phyloP scores from a whole-genome alignment of 2,329 filamentous ascomycete species.

The Xylariaceae sp. region DNA sequence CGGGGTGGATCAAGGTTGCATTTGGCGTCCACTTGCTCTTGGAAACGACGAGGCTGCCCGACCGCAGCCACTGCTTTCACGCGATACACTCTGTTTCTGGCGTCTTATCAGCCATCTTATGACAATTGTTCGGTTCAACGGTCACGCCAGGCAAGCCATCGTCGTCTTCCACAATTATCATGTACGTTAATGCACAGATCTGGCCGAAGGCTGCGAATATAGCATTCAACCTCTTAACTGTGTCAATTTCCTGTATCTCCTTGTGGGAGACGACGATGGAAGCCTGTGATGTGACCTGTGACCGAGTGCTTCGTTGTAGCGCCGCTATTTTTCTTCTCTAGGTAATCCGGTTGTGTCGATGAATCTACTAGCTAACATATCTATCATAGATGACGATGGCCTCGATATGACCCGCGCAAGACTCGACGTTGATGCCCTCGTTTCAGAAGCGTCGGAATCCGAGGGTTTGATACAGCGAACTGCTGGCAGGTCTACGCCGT shows the following conservation, averaged over 20 bases:
- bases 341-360: slow-evolving; percentile 26
- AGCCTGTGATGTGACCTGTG: slow-evolving; percentile 50
- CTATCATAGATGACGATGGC: slow-evolving; percentile 59
- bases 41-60: slow-evolving; percentile 34
- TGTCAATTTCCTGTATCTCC: slow-evolving; percentile 38
- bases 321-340: slow-evolving; percentile 25
- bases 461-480: too few species aligned
- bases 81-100: slow-evolving; percentile 30
- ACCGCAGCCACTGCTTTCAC: slow-evolving; percentile 29
- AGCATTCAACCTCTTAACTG: slow-evolving; percentile 43
- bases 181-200: slow-evolving; percentile 63
- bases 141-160: slow-evolving; percentile 64
- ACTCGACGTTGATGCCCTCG: slow-evolving; percentile 65
- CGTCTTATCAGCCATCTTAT: slow-evolving; percentile 23
- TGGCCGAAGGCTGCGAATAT: slow-evolving; percentile 48
- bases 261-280: slow-evolving; percentile 62
- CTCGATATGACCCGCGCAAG: slow-evolving; percentile 59
- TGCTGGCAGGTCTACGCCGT: slow-evolving; percentile 30
- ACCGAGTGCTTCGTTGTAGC: too few species aligned
- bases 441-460: slow-evolving; percentile 49
- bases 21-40: slow-evolving; percentile 36
- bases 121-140: slow-evolving; percentile 28
- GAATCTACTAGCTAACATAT: slow-evolving; percentile 34
- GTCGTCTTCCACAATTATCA: slow-evolving; percentile 64
- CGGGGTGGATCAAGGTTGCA: slow-evolving; percentile 34